Evolutionary conservation across 2,329 filamentous ascomycete species (phyloP), one percentile per base, ranked within the genome.

Genomic region (Aspergillus jensenii): DNA sequence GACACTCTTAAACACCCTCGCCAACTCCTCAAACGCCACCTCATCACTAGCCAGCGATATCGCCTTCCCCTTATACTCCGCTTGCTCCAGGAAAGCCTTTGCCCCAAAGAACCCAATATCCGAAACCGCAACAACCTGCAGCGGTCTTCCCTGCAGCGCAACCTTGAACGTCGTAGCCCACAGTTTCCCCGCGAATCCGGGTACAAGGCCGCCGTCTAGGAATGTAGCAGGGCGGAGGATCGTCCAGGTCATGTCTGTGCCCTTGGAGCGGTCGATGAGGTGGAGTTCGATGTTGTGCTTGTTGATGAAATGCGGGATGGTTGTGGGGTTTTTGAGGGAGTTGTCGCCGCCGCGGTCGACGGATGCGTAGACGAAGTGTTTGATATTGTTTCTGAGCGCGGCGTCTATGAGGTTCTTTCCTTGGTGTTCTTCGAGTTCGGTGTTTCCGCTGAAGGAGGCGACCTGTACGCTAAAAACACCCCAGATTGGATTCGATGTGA

Each of bases 221-320:
- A 89, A 89, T 2, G 82, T 83, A 0, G 83, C 81, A 0, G 86
- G 86, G 3, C 86, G 80, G 3, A 89, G 73, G 40, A 89, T 82
- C 0, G 84, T 87, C 81, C 83, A 89, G 6, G 72, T 73, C 84
- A 87, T 86, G 0, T 65, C 70, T 1, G 75, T 74, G 1, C 74
- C 74, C 4, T 71, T 71, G 33, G 59, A 43, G 9, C 27, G 46
- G 25, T 81, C 74, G 31, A 82, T 73, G n/a, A 90, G 78, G 62
- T 89, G 78, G 52, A 81, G 73, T 72, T 90, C 87, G 64, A 89
- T 85, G 11, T 80, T 70, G 63, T 84, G 79, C 68, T 90, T 90
- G 64, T 72, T 78, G 58, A 79, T 78, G 69, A 90, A 90, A 69
- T 90, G 86, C 0, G 84, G 83, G 47, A 89, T 78, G 0, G 77